Percentiles rank a stretch among this genome's conserved stretches.
phyloP scores from a whole-genome alignment of 331 rosid genomes.

The Rhamnella rubrinervis region DNA sequence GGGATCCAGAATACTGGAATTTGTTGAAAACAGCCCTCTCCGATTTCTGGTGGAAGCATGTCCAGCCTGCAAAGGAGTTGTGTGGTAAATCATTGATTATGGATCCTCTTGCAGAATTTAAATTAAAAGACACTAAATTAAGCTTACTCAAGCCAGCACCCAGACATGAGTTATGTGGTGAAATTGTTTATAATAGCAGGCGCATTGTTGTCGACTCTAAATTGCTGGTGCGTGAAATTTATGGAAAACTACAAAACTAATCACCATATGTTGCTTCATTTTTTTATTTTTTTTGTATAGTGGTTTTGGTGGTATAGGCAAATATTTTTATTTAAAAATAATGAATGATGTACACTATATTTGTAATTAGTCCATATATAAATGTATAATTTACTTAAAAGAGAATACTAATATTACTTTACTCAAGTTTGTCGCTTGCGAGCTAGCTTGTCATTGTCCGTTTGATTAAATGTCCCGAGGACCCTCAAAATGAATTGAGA shows the following conservation, averaged over 20 bases:
- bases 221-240: constrained; percentile 60
- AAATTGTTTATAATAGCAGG: constrained; percentile 60
- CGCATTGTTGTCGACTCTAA: constrained; percentile 47
- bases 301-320: no score
- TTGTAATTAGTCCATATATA: no score
- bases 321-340: no score
- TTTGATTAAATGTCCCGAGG: no score
- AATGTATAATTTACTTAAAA: no score
- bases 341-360: no score
- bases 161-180: constrained; percentile 62
- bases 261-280: no score
- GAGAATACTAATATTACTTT: no score
- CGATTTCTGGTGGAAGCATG: constrained; percentile 90
- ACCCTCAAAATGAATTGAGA: no score
- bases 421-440: no score
- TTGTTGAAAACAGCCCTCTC: constrained; percentile 55
- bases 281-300: no score
- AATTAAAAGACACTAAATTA: constrained; percentile 29
- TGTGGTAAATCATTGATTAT: constrained; percentile 36
- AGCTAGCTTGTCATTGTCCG: no score
- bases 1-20: constrained; percentile 68
- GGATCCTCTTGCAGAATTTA: constrained; percentile 56
- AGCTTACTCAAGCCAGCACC: constrained; percentile 54
- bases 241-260: constrained; percentile 54
- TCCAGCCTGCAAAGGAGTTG: constrained; percentile 66